Evolutionary conservation across 2,329 filamentous ascomycete genomes (phyloP), one percentile per base, ranked within the genome.

Genomic region (Aspergillus eucalypticola): DNA sequence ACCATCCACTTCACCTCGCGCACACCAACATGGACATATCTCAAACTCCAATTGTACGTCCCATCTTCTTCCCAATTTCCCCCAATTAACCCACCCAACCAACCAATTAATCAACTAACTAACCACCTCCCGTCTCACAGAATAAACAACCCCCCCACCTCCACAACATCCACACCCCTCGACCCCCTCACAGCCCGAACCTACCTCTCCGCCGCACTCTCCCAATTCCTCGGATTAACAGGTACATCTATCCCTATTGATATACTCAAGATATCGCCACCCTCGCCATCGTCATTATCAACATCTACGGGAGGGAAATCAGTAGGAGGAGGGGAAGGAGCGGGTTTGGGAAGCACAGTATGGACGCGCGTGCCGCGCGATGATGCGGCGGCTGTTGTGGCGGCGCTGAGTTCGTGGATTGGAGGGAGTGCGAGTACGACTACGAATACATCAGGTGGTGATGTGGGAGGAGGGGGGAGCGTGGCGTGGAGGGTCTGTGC

Each of bases 181-280:
- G 80, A 82, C 64, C 67, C 76, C n/a, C 73, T 82, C 61, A 81
- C 79, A n/a, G 74, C 77, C 23, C 76, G 76, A 59, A 77, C 77
- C 27, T 73, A 81, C 64, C 75, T 82, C 53, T 76, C 73, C 51
- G 72, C 79, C 44, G 80, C 80, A 1, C 72, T 83, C 1, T 75
- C 75, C 19, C 79, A 81, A 67, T 81, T 79, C 66, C 76, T 82
- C 48, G 81, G 81, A 1, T 60, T 81, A 7, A 74, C 75, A 3
- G 81, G 81, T 15, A 78, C 79, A 3, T 72, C 79, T 13, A 81
- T 82, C 41, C 67, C 78, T 2, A 72, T 82, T 53, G 81, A 83
- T 59, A 79, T 82, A 35, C 66, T 82, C 13, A 79, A 80, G 49
- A 66, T 79, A 17, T 69, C 46, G 1, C 46, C 62, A 0, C 27